Conservation (phyloP, 2,329 filamentous ascomycete genomes). For the Monilinia fructicola region DNA sequence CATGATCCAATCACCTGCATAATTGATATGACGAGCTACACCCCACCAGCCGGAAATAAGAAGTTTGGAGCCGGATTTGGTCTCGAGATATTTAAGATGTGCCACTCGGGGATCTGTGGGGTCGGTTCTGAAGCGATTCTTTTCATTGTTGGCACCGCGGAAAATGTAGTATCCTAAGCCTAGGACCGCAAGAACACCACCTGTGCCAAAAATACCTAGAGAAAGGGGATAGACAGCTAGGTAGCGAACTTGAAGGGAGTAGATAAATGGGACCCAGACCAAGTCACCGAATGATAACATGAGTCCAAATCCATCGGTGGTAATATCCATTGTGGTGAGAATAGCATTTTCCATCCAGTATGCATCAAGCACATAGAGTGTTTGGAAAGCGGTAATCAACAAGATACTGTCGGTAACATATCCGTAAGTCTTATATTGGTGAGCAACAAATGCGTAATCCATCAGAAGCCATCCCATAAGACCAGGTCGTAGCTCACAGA, state of each 20-base stretch:
- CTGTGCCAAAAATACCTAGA: slow-evolving; percentile 68
- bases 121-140: slow-evolving; percentile 89
- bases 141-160: slow-evolving; percentile 89
- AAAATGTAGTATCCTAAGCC: slow-evolving; percentile 83
- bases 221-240: slow-evolving; percentile 76
- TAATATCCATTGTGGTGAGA: slow-evolving; percentile 92
- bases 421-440: slow-evolving; percentile 84
- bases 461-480: slow-evolving; percentile 86
- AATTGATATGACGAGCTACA: slow-evolving; percentile 88
- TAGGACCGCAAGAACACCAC: slow-evolving; percentile 66
- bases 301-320: slow-evolving; percentile 88
- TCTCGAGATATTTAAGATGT: slow-evolving; percentile 84
- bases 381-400: slow-evolving; percentile 74
- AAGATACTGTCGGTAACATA: slow-evolving; percentile 83
- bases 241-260: slow-evolving; percentile 81
- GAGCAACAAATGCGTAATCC: slow-evolving; percentile 79
- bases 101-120: slow-evolving; percentile 75
- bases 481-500: slow-evolving; percentile 86
- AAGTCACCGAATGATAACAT: slow-evolving; percentile 94
- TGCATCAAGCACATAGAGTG: slow-evolving; percentile 79
- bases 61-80: slow-evolving; percentile 75
- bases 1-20: slow-evolving; percentile 93
- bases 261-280: slow-evolving; percentile 89
- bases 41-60: slow-evolving; percentile 94
- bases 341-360: slow-evolving; percentile 87